phyloP scores from a whole-genome alignment of 768 basidiomycete species.

The Sarcodon sp. region DNA sequence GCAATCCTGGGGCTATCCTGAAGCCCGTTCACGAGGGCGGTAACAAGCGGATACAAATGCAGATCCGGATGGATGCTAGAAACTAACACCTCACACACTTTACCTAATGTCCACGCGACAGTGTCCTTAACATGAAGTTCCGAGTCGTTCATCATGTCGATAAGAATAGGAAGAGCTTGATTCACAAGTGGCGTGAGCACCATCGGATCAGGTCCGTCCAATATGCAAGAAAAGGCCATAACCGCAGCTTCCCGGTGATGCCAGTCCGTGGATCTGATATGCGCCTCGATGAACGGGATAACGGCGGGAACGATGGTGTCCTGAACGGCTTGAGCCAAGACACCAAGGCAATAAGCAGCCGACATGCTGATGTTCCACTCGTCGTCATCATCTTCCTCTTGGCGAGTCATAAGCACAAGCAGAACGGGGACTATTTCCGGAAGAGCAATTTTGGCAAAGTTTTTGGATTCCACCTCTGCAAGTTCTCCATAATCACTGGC shows the following conservation, averaged over 20 bases:
- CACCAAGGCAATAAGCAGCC: conserved; percentile 80
- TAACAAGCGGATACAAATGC: conserved; percentile 73
- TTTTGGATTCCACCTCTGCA: conserved; percentile 75
- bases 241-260: conserved; percentile 92
- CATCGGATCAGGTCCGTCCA: conserved; percentile 87
- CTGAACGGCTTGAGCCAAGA: conserved; percentile 82
- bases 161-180: conserved; percentile 87
- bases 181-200: conserved; percentile 85
- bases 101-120: conserved; percentile 93
- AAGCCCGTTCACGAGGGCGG: conserved; percentile 73
- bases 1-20: conserved; percentile 75
- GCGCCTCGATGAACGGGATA: conserved; percentile 95
- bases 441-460: conserved; percentile 90
- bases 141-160: conserved; percentile 88
- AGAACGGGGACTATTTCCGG: conserved; percentile 93
- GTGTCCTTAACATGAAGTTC: conserved; percentile 90
- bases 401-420: conserved; percentile 75
- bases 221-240: conserved; percentile 96
- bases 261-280: conserved; percentile 91
- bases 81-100: conserved; percentile 87
- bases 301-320: conserved; percentile 87
- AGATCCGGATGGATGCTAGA: conserved; percentile 79
- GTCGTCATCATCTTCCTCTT: conserved; percentile 96
- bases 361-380: conserved; percentile 99
- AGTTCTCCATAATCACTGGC: conserved; percentile 83